Conservation (phyloP, 345 rosid species). For the Nasturtium officinale region DNA sequence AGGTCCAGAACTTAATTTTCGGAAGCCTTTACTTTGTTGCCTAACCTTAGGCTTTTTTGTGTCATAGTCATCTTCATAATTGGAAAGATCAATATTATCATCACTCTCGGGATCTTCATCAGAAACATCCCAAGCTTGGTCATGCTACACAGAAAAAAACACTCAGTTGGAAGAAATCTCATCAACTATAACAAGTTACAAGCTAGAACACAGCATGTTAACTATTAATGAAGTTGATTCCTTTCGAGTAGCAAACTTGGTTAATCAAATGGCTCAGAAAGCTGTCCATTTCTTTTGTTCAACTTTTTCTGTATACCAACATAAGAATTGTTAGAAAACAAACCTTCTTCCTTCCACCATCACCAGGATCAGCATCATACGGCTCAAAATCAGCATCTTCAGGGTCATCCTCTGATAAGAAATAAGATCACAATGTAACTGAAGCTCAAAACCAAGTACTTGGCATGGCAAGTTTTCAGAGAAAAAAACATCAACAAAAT, state of each 20-base stretch:
- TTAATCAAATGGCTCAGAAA: constrained; percentile 6
- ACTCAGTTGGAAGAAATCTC: constrained; percentile 27
- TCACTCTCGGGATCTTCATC: constrained; percentile 71
- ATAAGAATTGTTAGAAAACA: constrained; percentile 31
- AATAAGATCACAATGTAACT: constrained; percentile 43
- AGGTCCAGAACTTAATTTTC: constrained; percentile 50
- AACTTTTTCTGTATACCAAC: not conserved
- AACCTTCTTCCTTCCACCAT: constrained; percentile 63
- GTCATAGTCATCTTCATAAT: constrained; percentile 73
- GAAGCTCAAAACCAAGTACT: constrained; percentile 26
- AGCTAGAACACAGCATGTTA: constrained; percentile 14
- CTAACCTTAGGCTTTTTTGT: constrained; percentile 62
- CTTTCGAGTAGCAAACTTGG: constrained; percentile 4
- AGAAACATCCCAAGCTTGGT: constrained; percentile 76
- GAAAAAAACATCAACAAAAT: constrained; percentile 4
- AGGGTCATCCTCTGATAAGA: constrained; percentile 89
- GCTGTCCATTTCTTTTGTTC: constrained; percentile 20
- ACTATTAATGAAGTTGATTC: not conserved
- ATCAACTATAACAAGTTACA: constrained; percentile 25
- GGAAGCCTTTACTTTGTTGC: constrained; percentile 61
- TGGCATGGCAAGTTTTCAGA: not conserved
- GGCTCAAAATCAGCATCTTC: constrained; percentile 98
- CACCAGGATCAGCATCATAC: constrained; percentile 53
- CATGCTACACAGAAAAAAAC: constrained; percentile 47
- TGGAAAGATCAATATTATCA: constrained; percentile 66